Percentiles rank a stretch among this genome's conserved stretches.
Conservation (phyloP, 2,329 filamentous ascomycete genomes). For the Phialophora macrospora region DNA sequence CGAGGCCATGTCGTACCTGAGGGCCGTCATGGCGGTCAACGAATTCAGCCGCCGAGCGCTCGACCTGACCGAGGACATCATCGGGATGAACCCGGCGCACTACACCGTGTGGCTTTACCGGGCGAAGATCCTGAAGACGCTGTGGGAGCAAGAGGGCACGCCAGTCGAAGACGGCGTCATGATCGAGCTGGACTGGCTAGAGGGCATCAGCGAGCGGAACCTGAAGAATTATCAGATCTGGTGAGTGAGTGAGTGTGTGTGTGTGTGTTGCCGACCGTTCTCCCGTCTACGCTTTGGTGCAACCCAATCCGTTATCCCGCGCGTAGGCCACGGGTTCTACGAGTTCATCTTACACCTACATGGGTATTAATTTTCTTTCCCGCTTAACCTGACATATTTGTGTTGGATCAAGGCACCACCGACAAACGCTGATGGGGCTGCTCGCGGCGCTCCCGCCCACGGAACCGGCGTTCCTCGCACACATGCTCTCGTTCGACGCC, state of each 20-base stretch:
- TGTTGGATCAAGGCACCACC: slow-evolving; percentile 59
- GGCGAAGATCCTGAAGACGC: slow-evolving; percentile 72
- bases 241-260: no score
- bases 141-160: slow-evolving; percentile 31
- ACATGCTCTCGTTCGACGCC: slow-evolving; percentile 81
- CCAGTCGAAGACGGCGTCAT: slow-evolving; percentile 59
- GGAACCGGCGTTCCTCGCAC: slow-evolving; percentile 75
- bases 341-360: no score
- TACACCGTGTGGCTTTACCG: slow-evolving; percentile 99
- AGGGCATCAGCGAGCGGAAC: slow-evolving; percentile 77
- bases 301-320: no score
- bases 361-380: no score
- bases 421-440: slow-evolving; percentile 61
- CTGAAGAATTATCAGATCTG: slow-evolving; percentile 99
- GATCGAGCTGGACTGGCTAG: slow-evolving; percentile 80
- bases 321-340: no score
- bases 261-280: no score
- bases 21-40: slow-evolving; percentile 87
- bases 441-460: slow-evolving; percentile 63
- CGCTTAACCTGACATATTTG: no score
- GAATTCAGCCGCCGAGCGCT: slow-evolving; percentile 81
- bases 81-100: slow-evolving; percentile 91
- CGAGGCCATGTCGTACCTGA: slow-evolving; percentile 90
- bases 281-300: no score
- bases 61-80: slow-evolving; percentile 83